Base-by-base conservation (phyloP, 768 basidiomycete genomes). In the Rhodotorula babjevae region DNA sequence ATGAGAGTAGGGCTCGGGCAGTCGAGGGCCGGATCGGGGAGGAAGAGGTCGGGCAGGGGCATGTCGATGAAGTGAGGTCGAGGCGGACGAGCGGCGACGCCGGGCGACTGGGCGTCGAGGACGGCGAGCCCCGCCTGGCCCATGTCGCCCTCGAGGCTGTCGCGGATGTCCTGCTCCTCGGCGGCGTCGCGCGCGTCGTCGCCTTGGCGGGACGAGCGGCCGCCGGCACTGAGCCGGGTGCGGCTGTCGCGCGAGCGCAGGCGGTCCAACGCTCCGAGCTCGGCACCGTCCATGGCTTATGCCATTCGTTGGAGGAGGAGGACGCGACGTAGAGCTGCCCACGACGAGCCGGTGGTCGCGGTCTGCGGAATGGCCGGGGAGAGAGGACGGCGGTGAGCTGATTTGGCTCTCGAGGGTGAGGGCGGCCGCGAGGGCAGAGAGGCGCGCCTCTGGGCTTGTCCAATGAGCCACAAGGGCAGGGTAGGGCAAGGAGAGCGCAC, bases 111-210 rank as follows among this genome's bases (percentile, higher is more conserved):
- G 16, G 33, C 56, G 10, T 57, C 56, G 56, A 33, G 31, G 19
- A 57, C 59, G 23, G n/a, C 40, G 59, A 60, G 59, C 7, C 59
- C 27, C 12, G 40, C 40, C 27, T n/a, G 23, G 16, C 60, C 60
- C 42, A 72, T 40, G 56, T 74, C 73, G 40, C 67, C 73, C 29
- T 67, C 73, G 49, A 64, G 50, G 25, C 61, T 64, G 29, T 72
- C 70, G 49, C 70, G 62, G 3, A 67, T 18, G 58, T 65, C 55
- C 58, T 65, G 62, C 36, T 55, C 59, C 49, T 61, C 67, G 27
- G 63, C 67, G 8, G 58, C 21, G n/a, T 63, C 55, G 44, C 59
- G 46, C 36, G 60, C 60, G 21, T 60, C 53, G 59, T 55, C 56
- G n/a, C 46, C 59, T 2, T 59, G 57, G 36, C 44, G 29, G 27